Conservation (phyloP, 2,329 filamentous ascomycete species). For the Colletotrichum tamarilloi region DNA sequence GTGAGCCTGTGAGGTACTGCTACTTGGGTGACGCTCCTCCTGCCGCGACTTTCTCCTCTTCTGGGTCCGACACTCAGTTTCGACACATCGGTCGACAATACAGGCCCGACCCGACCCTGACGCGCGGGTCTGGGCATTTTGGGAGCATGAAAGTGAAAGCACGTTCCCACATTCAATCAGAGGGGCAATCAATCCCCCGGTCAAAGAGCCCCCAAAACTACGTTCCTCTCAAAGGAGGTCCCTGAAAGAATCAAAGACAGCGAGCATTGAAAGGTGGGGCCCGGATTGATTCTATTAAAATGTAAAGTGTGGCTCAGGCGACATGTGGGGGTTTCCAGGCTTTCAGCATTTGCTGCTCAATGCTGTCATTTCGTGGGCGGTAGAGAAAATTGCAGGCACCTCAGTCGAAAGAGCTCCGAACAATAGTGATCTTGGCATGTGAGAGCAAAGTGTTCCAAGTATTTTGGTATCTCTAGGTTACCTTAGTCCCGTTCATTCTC, state of each 20-base stretch:
- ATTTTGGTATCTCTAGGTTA: not conserved
- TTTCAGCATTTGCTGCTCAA: constrained; percentile 8
- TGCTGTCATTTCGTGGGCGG: constrained; percentile 21
- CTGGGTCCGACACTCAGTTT: constrained; percentile 20
- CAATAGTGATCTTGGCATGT: not conserved
- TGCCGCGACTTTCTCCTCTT: constrained; percentile 5
- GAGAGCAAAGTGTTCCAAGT: not conserved
- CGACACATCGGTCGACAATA: constrained; percentile 27
- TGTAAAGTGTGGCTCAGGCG: constrained; percentile 26
- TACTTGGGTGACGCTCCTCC: constrained; percentile 25
- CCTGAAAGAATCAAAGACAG: not conserved
- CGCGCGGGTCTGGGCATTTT: constrained; percentile 23
- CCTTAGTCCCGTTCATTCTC: not conserved
- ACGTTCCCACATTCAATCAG: constrained; percentile 24
- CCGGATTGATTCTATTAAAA: not conserved
- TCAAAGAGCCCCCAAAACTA: not conserved
- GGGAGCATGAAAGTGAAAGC: not conserved
- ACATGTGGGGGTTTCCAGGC: constrained; percentile 1
- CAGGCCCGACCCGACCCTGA: constrained; percentile 20
- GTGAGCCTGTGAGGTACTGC: not conserved
- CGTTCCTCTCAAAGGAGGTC: constrained; percentile 1
- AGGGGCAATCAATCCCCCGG: not conserved
- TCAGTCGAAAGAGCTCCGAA: not conserved
- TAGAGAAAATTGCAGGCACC: not conserved
- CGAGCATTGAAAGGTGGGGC: not conserved